These are phyloP conservation scores for Nitzschia putrida DNA, from an alignment of 108 stramenopile genomes.

Conservation along the genomic window DNA sequence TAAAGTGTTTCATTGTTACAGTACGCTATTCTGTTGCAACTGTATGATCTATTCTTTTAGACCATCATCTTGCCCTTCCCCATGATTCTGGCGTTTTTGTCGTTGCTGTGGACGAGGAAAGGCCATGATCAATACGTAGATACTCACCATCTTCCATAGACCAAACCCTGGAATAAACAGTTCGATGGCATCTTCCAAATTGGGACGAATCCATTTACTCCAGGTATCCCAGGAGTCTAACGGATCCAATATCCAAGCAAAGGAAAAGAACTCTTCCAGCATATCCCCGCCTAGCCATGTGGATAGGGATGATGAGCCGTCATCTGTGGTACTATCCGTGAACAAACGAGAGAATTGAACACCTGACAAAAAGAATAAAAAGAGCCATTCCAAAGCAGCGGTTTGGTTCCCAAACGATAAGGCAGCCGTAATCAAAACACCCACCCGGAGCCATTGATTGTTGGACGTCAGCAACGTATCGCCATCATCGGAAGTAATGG, in stretches of 20 bases:
- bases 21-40: no score
- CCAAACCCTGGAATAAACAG: conserved; percentile 6
- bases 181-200: not conserved
- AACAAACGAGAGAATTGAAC: not conserved
- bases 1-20: no score
- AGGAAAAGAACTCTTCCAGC: no score
- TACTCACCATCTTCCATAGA: conserved; percentile 10
- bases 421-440: conserved; percentile 3
- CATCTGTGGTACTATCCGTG: not conserved
- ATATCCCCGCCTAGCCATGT: no score
- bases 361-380: conserved; percentile 13
- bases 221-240: not conserved
- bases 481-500: not conserved
- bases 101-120: not conserved
- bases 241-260: not conserved
- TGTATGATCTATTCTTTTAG: no score
- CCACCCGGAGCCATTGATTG: conserved; percentile 6
- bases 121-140: conserved; percentile 7
- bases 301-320: no score
- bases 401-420: conserved; percentile 9
- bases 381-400: conserved; percentile 15
- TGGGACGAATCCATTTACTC: not conserved
- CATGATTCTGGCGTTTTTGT: no score
- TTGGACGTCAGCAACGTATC: not conserved
- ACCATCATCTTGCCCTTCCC: no score